These are phyloP conservation scores for Zopfia rhizophila DNA, from an alignment of 2,329 filamentous ascomycete genomes.

Conservation along the genomic window DNA sequence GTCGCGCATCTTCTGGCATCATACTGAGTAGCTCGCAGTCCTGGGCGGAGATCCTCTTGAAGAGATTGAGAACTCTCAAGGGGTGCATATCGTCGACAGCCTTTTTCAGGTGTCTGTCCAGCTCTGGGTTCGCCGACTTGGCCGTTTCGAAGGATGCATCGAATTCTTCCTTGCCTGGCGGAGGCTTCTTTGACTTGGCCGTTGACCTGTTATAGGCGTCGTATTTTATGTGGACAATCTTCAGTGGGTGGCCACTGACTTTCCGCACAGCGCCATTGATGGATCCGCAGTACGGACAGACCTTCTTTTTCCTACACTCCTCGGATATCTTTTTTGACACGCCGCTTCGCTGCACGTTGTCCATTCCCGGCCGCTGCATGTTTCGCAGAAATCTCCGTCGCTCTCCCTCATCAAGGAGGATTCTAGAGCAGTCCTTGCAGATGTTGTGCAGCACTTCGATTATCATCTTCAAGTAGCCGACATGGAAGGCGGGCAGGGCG, in stretches of 20 bases:
- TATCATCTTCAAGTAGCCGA: constrained; percentile 94
- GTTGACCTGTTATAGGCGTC: constrained; percentile 88
- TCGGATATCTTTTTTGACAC: constrained; percentile 90
- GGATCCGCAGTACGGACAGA: constrained; percentile 81
- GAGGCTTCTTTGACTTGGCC: constrained; percentile 83
- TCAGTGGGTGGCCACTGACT: constrained; percentile 81
- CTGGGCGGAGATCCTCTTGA: constrained; percentile 83
- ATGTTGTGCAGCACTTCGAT: constrained; percentile 93
- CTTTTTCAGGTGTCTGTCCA: constrained; percentile 91
- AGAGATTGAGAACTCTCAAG: constrained; percentile 86
- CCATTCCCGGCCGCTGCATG: constrained; percentile 81
- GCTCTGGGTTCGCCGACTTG: constrained; percentile 78
- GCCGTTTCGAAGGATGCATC: constrained; percentile 86
- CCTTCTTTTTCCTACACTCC: constrained; percentile 86
- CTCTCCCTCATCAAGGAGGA: constrained; percentile 84
- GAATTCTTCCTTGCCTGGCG: constrained; percentile 83
- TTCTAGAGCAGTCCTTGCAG: constrained; percentile 89
- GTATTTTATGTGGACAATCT: constrained; percentile 94
- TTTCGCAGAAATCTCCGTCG: constrained; percentile 81
- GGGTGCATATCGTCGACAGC: constrained; percentile 96
- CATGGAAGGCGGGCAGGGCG: constrained; percentile 91
- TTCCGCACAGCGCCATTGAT: constrained; percentile 94
- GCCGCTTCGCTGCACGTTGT: constrained; percentile 84
- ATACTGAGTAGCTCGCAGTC: constrained; percentile 94
- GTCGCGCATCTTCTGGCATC: constrained; percentile 84